Evolutionary conservation across 257 asterid genomes (phyloP).

Genomic region (Agastache rugosa): DNA sequence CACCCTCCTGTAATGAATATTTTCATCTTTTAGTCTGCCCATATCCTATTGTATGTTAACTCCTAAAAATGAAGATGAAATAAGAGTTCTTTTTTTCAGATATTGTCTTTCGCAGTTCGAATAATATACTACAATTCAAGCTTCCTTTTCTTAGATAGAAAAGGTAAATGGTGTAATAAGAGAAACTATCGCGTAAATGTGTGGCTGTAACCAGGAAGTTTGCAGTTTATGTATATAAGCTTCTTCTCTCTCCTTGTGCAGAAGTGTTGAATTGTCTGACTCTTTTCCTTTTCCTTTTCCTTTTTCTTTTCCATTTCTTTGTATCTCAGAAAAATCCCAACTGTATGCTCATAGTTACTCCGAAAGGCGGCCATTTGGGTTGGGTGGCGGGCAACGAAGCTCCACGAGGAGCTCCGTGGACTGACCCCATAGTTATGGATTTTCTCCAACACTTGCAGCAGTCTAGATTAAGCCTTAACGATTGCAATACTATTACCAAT

Average conservation of each 20-base stretch:
- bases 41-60: no score
- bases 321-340: conserved; percentile 72
- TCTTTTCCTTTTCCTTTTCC: background rate
- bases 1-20: no score
- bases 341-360: conserved; percentile 84
- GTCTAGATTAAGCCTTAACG: conserved; percentile 32
- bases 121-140: no score
- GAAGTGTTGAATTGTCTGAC: conserved; percentile 24
- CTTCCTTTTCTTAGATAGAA: background rate
- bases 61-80: no score
- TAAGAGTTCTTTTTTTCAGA: no score
- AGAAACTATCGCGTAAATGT: no score
- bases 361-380: conserved; percentile 98
- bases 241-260: background rate
- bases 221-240: no score
- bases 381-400: conserved; percentile 92
- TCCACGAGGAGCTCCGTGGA: conserved; percentile 94
- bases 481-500: conserved; percentile 10
- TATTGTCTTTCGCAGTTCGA: no score
- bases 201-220: no score
- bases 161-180: no score
- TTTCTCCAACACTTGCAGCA: conserved; percentile 73
- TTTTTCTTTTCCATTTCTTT: background rate
- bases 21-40: no score
- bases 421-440: conserved; percentile 89